Evolutionary conservation across 2,329 filamentous ascomycete genomes (phyloP), one percentile per base, ranked within the genome.

Genomic region (Pestalotiopsis sp.): DNA sequence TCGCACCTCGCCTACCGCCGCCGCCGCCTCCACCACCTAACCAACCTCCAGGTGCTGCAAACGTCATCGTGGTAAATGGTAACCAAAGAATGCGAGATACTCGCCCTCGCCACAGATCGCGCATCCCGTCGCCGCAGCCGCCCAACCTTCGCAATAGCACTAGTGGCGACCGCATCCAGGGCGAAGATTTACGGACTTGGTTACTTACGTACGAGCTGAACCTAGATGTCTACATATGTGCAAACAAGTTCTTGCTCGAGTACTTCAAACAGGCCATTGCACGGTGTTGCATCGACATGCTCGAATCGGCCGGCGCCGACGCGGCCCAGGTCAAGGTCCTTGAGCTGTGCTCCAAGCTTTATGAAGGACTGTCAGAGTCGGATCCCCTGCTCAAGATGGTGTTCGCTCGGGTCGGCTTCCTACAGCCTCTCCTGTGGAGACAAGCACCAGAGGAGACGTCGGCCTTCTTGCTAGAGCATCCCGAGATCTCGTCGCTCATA

Each of bases 181-280:
- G 78, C 39, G 81, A 85, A 71, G 84, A 86, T 73, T 73, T 85
- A 70, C 79, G 79, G 14, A 83, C 83, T 4, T 86, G 84, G 83
- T 78, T 84, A 3, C 75, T 84, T 62, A 75, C 82, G 2, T 86
- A 84, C 72, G 80, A 83, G 70, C 78, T 86, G 45, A 82, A 82
- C 72, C 72, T 86, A 13, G 82, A 85, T 66, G 83, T 85, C 13
- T 86, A 86, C 75, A 82, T 86, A 65, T 82, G 83, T 66, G 84
- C 84, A 7, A 80, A 85, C 71, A 81, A 82, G 65, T 86, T 82
- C 73, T 77, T 85, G 66, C 81, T 86, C 73, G 79, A 82, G 31
- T 80, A 80, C 63, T 83, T 86, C 75, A 83, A 84, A 72, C 70
- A 68, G 4, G 80, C 78, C 59, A 79, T 86, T 49, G 78, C 82